These are phyloP conservation scores for Filosporella fistucella DNA, from an alignment of 495 filamentous ascomycete species.

Conservation along the genomic window DNA sequence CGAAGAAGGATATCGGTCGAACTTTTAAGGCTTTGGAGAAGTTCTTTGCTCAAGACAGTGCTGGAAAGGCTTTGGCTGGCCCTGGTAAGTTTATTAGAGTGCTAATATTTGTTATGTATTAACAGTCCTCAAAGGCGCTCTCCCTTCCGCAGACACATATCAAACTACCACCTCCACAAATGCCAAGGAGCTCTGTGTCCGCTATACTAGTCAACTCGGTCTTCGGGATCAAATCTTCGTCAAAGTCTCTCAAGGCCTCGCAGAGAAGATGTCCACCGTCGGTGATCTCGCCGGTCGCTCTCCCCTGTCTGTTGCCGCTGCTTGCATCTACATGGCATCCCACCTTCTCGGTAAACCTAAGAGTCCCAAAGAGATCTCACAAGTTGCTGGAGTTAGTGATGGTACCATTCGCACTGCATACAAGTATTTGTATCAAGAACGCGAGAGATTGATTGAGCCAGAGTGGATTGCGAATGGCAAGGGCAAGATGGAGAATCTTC, in stretches of 20 bases:
- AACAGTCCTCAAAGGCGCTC: constrained; percentile 20
- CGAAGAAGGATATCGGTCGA: constrained; percentile 94
- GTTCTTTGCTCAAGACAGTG: constrained; percentile 66
- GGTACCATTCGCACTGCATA: constrained; percentile 95
- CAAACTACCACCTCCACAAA: constrained; percentile 73
- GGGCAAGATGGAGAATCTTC: constrained; percentile 65
- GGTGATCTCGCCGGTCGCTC: constrained; percentile 87
- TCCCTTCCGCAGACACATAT: constrained; percentile 46
- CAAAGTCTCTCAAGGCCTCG: constrained; percentile 68
- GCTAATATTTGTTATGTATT: constrained; percentile 17
- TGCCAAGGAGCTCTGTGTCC: constrained; percentile 78
- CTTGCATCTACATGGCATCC: constrained; percentile 93
- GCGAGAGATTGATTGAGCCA: constrained; percentile 67
- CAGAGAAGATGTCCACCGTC: constrained; percentile 63
- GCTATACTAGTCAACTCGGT: constrained; percentile 78
- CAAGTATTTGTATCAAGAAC: constrained; percentile 72
- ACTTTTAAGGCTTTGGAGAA: constrained; percentile 91
- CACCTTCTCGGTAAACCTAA: constrained; percentile 75
- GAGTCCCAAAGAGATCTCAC: constrained; percentile 77
- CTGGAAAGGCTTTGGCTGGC: constrained; percentile 45
- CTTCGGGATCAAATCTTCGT: constrained; percentile 63
- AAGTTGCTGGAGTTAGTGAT: constrained; percentile 82
- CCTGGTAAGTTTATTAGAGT: constrained; percentile 29
- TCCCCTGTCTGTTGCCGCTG: constrained; percentile 87
- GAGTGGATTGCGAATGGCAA: constrained; percentile 69